A percentile compares a stretch with the other conserved stretches of the same genome.
These are phyloP conservation scores for Stramenopiles sp. DNA, from an alignment of 352 stramenopile species.

Conservation along the genomic window DNA sequence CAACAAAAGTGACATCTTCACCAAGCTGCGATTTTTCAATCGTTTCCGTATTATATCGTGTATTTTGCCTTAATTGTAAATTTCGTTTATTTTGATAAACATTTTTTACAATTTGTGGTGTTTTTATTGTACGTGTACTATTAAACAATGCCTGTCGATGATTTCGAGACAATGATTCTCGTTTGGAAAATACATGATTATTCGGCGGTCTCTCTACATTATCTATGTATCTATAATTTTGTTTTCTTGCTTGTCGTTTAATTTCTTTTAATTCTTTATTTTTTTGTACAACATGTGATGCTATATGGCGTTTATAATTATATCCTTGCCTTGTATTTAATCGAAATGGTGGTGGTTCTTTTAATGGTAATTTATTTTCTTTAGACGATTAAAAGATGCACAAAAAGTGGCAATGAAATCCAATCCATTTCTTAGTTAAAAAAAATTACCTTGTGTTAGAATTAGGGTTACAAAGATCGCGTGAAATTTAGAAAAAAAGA, in stretches of 20 bases:
- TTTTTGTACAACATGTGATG: neutral
- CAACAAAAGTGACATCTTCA: neutral
- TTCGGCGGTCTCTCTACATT: neutral
- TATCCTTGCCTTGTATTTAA: neutral
- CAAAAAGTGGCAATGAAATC: too few species aligned
- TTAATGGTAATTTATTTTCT: too few species aligned
- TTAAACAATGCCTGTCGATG: neutral
- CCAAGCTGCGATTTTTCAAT: neutral
- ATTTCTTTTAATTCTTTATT: neutral
- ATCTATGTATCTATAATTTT: neutral
- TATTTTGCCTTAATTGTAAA: neutral
- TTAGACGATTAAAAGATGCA: too few species aligned
- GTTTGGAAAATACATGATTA: neutral
- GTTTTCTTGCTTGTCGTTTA: neutral
- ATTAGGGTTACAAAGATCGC: too few species aligned
- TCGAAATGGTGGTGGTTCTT: neutral
- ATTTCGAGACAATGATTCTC: neutral
- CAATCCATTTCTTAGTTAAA: too few species aligned
- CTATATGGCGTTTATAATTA: neutral
- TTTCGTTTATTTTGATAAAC: neutral
- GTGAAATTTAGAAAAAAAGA: too few species aligned
- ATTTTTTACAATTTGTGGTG: neutral
- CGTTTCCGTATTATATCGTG: neutral
- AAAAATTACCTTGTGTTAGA: too few species aligned
- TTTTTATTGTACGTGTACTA: neutral